These are phyloP conservation scores for Russula foetens DNA, from an alignment of 768 basidiomycete genomes.

Conservation along the genomic window DNA sequence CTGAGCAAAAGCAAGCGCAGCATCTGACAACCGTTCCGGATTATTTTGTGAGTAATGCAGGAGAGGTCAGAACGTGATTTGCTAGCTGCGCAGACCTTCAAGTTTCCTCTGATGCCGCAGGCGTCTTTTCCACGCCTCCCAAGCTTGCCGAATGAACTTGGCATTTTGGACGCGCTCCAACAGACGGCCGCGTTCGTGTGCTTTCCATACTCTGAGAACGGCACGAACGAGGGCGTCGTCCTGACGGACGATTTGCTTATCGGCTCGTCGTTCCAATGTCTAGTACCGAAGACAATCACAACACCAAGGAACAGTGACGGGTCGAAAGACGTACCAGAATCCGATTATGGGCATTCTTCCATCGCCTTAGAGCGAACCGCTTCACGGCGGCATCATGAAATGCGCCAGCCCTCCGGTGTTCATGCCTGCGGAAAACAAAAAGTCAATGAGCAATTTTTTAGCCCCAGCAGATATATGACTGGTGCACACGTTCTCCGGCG, in stretches of 20 bases:
- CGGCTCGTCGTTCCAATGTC: conserved; percentile 48
- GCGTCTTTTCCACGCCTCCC: conserved; percentile 43
- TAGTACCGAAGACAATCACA: conserved; percentile 25
- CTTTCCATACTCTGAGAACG: conserved; percentile 57
- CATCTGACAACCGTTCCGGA: not conserved
- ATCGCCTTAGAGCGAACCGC: conserved; percentile 41
- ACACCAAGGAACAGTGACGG: not conserved
- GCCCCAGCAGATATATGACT: not conserved
- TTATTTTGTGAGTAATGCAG: not conserved
- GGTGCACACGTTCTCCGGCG: conserved; percentile 43
- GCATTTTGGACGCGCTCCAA: conserved; percentile 44
- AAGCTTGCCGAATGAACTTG: conserved; percentile 38
- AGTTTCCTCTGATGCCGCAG: conserved; percentile 32
- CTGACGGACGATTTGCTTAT: conserved; percentile 47
- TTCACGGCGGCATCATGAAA: conserved; percentile 36
- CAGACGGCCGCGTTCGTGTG: conserved; percentile 52
- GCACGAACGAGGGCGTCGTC: conserved; percentile 52
- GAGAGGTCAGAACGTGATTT: not conserved
- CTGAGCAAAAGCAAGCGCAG: conserved; percentile 41
- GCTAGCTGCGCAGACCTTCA: conserved; percentile 37
- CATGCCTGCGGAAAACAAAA: conserved; percentile 30
- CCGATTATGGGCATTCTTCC: conserved; percentile 46
- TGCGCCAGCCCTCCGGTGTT: conserved; percentile 35
- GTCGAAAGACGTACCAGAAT: conserved; percentile 37
- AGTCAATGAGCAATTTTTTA: not conserved